Evolutionary conservation across 2,329 filamentous ascomycete genomes (phyloP).

Genomic region (Diaporthe citri): DNA sequence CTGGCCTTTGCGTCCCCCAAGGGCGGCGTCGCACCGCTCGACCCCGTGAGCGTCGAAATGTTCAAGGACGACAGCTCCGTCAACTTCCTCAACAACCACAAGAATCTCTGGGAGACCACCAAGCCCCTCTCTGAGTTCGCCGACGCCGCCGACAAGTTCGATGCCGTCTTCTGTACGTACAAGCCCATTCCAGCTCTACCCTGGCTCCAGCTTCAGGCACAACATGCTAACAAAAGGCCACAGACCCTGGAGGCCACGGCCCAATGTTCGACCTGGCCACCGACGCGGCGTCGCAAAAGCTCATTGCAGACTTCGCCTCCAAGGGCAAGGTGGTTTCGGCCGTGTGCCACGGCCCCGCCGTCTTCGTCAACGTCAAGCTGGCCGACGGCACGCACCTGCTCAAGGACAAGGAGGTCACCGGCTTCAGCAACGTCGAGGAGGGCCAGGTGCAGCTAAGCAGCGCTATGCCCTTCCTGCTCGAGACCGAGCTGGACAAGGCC

Average conservation of each 20-base stretch:
- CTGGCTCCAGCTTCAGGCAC: neutral
- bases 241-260: conserved; percentile 67
- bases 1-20: conserved; percentile 72
- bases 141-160: conserved; percentile 69
- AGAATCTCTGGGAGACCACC: conserved; percentile 74
- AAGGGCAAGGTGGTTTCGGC: conserved; percentile 73
- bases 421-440: conserved; percentile 71
- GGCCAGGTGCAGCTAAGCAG: conserved; percentile 54
- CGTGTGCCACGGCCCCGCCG: conserved; percentile 78
- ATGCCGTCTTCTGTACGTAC: conserved; percentile 63
- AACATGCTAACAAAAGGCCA: neutral
- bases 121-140: conserved; percentile 67
- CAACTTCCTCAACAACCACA: conserved; percentile 68
- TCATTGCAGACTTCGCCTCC: conserved; percentile 73
- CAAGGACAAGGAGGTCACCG: conserved; percentile 69
- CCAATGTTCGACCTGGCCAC: conserved; percentile 77
- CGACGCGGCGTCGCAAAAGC: conserved; percentile 66
- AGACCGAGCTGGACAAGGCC: conserved; percentile 63
- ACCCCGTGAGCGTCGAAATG: conserved; percentile 67
- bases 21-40: conserved; percentile 72
- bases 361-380: conserved; percentile 68
- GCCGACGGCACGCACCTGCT: conserved; percentile 66
- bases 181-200: neutral
- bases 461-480: conserved; percentile 71
- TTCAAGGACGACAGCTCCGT: conserved; percentile 67